Conservation (phyloP, 176 grass and related monocot genomes). For the sorghum (Sorghum bicolor) region DNA sequence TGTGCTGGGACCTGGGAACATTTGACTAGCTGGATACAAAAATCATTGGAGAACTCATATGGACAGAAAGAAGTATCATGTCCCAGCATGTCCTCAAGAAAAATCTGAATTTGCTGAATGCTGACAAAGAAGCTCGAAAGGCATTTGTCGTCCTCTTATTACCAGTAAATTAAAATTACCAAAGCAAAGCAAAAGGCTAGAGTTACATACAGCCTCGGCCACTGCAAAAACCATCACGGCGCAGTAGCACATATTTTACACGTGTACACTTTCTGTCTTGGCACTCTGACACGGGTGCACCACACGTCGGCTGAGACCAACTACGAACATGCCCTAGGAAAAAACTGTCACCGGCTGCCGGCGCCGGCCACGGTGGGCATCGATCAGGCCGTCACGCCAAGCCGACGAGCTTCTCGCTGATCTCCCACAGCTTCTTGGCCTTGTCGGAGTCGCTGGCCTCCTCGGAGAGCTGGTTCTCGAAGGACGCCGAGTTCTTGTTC, state of each 20-base stretch:
- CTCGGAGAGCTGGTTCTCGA: conserved; percentile 95
- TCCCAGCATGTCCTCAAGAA: background rate
- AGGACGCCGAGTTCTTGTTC: conserved; percentile 93
- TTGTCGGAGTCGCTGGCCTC: conserved; percentile 88
- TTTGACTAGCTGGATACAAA: background rate
- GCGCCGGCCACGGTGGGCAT: background rate
- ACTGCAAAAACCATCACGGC: background rate
- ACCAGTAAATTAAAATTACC: background rate
- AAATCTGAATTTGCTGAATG: background rate
- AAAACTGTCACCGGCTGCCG: conserved; percentile 14
- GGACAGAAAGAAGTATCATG: background rate
- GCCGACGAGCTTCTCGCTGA: conserved; percentile 91
- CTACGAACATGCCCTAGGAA: background rate
- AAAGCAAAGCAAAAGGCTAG: background rate
- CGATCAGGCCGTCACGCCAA: conserved; percentile 24
- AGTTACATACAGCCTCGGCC: conserved; percentile 26
- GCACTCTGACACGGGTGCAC: background rate
- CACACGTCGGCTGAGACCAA: background rate
- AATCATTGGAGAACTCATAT: background rate
- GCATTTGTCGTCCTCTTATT: background rate
- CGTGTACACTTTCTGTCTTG: background rate
- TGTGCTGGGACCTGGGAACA: background rate
- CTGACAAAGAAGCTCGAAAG: background rate
- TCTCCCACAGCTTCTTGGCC: conserved; percentile 82
- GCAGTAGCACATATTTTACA: conserved; percentile 24